Evolutionary conservation across 805 yeast genomes (phyloP), one percentile per base, ranked within the genome.

Genomic region (Lipomyces kockii): DNA sequence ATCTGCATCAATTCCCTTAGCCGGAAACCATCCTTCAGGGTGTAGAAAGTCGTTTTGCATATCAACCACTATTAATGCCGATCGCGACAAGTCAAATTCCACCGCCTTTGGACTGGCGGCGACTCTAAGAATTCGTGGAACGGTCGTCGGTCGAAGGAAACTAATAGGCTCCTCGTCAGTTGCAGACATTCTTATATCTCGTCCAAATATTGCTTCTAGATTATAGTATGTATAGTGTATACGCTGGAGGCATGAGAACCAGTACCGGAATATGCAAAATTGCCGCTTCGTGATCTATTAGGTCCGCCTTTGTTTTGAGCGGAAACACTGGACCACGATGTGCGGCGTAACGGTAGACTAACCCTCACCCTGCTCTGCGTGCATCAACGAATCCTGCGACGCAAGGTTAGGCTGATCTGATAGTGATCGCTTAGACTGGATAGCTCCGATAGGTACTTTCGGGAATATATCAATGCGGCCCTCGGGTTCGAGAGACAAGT

Each of bases 1-100:
- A 20, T 60, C 63, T 8, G 69, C 60, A 5, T 51, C 39, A 32
- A 62, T 34, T 32, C 65, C 63, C 34, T 61, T 61, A 11, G 63
- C 68, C 3, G 67, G 67, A 52, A 67, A 67, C 71, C 71, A 67
- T 12, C 71, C 71, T 27, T 68, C 69, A 1, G 67, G 64, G 37
- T 66, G 70, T 22, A 68, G 22, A 49, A 68, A 68, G 59, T 67
- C 71, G 49, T 68, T 68, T 53, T 68, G 71, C 71, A 68, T 68
- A 61, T 68, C 71, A 22, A 68, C 65, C n/a, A 68, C 67, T 25
- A 68, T 51, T 20, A 68, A 54, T 6, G 71, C 71, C 8, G 71
- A 43, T 5, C 66, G 58, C 20, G 66, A 27, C 49, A 66, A 57
- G 51, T 65, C 71, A 34, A 68, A 34, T 43, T 66, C 59, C 22